These are phyloP conservation scores for Coleophoma crateriformis DNA, from an alignment of 2,329 filamentous ascomycete species.

Conservation along the genomic window DNA sequence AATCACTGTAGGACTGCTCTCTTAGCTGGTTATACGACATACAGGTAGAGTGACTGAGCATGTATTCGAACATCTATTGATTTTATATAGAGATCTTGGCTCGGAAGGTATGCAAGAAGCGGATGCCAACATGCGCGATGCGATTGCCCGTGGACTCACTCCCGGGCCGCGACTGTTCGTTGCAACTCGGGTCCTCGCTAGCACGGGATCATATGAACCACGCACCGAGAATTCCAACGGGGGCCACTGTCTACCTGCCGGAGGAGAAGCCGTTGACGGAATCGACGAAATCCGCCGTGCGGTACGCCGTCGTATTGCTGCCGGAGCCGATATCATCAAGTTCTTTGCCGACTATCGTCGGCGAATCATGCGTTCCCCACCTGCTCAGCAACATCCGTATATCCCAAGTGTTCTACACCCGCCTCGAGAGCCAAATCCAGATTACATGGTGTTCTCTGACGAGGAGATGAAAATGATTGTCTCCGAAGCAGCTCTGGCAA, in stretches of 20 bases:
- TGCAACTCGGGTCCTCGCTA: constrained; percentile 44
- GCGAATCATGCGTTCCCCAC: constrained; percentile 36
- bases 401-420: constrained; percentile 27
- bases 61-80: too few relatives aligned
- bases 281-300: constrained; percentile 37
- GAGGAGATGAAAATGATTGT: constrained; percentile 46
- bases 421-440: constrained; percentile 33
- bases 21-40: constrained; percentile 52
- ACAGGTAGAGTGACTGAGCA: constrained; percentile 14
- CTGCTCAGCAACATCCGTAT: constrained; percentile 22
- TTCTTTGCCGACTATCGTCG: constrained; percentile 45
- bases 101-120: constrained; percentile 44
- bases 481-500: constrained; percentile 35
- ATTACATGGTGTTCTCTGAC: constrained; percentile 38
- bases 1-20: constrained; percentile 47
- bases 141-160: constrained; percentile 46
- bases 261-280: constrained; percentile 42
- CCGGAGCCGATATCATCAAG: constrained; percentile 45
- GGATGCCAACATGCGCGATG: constrained; percentile 46
- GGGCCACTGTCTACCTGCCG: constrained; percentile 27
- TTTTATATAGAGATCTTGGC: constrained; percentile 39
- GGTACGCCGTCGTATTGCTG: constrained; percentile 39
- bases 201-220: constrained; percentile 42
- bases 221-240: constrained; percentile 36
- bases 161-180: constrained; percentile 51